Evolutionary conservation across 352 stramenopile genomes (phyloP).

Genomic region (Phytophthora colocasiae): DNA sequence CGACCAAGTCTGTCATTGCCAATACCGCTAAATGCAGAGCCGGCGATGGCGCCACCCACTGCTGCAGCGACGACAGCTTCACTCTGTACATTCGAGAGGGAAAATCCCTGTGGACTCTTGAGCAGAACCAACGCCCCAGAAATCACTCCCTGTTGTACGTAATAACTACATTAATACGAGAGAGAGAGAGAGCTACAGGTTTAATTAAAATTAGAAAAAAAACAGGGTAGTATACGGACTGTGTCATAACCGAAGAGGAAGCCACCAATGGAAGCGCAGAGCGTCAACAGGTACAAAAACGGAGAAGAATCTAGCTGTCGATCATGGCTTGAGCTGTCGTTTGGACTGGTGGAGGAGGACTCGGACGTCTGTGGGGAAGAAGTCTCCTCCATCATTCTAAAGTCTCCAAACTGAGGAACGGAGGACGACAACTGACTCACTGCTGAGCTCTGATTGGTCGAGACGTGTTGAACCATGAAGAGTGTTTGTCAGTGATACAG

Average conservation of each 20-base stretch:
- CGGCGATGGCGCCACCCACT: constrained; percentile 75
- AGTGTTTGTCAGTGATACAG: neutral
- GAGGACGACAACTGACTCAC: constrained; percentile 29
- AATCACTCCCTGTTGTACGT: constrained; percentile 64
- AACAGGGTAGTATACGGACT: constrained; percentile 34
- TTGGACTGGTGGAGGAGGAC: constrained; percentile 12
- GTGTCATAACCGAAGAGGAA: constrained; percentile 91
- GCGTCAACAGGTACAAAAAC: constrained; percentile 72
- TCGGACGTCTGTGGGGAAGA: constrained; percentile 5
- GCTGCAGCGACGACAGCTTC: constrained; percentile 76
- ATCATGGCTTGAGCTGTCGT: neutral
- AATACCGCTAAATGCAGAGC: constrained; percentile 60
- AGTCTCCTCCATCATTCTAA: constrained; percentile 10
- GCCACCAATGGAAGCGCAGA: constrained; percentile 74
- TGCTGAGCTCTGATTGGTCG: constrained; percentile 23
- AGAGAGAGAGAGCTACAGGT: neutral
- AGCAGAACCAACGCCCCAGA: constrained; percentile 79
- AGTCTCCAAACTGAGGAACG: constrained; percentile 25
- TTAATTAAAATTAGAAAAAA: neutral
- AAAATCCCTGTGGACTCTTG: constrained; percentile 66
- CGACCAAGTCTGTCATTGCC: constrained; percentile 70
- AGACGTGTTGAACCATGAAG: constrained; percentile 6
- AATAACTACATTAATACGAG: constrained; percentile 1
- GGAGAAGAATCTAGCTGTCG: constrained; percentile 10
- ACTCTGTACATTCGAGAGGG: constrained; percentile 63